Evolutionary conservation across 768 basidiomycete species (phyloP).

Genomic region (Dictyophora rubrovolvata): DNA sequence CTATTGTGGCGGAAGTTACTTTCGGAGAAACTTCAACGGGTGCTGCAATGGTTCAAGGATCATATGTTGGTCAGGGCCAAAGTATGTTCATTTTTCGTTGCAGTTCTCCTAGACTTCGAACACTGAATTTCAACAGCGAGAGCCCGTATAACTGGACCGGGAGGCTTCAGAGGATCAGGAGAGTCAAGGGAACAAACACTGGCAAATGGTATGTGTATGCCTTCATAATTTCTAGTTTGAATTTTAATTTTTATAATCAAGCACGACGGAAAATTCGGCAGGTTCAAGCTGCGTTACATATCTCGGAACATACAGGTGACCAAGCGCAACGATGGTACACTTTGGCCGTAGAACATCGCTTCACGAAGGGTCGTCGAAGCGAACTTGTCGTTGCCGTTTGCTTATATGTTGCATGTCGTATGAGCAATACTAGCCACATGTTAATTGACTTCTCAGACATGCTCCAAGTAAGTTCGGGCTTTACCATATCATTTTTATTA

Average conservation of each 20-base stretch:
- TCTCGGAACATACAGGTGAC: conserved; percentile 72
- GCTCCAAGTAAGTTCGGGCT: conserved; percentile 49
- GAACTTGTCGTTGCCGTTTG: conserved; percentile 94
- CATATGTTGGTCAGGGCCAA: conserved; percentile 82
- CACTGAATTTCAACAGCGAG: conserved; percentile 40
- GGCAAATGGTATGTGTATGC: conserved; percentile 61
- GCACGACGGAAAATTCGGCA: conserved; percentile 77
- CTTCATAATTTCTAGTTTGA: neutral
- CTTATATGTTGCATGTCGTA: conserved; percentile 86
- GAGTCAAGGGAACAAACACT: conserved; percentile 90
- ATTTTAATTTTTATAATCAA: conserved; percentile 19
- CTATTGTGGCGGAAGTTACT: conserved; percentile 86
- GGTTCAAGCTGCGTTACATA: conserved; percentile 64
- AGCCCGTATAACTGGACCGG: conserved; percentile 73
- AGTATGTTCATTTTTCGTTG: conserved; percentile 40
- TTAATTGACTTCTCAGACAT: conserved; percentile 98
- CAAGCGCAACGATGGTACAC: conserved; percentile 84
- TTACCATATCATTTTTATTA: neutral
- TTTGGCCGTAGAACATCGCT: conserved; percentile 88
- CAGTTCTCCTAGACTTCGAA: neutral
- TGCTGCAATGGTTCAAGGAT: conserved; percentile 91
- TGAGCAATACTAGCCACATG: conserved; percentile 93
- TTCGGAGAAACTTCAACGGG: conserved; percentile 93
- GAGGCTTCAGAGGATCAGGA: conserved; percentile 64
- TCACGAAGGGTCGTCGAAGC: conserved; percentile 86